Base-by-base conservation (phyloP, 192 early-diverging fungal species). In the Coemansia sp. region DNA sequence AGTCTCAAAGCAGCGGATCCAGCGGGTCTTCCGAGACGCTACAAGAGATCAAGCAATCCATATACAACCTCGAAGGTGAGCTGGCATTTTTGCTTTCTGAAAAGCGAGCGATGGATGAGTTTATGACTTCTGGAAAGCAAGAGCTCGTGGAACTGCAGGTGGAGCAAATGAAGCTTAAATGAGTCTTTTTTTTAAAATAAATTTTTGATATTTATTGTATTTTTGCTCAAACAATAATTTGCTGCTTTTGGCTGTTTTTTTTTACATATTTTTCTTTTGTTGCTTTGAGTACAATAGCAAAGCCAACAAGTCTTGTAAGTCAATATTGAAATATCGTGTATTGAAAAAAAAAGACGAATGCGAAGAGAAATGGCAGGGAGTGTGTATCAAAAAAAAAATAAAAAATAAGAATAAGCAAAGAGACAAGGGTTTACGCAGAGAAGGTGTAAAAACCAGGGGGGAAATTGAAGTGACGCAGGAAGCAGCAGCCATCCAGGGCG, bases 21-120 rank as follows among this genome's bases (percentile, higher is more conserved):
- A 54, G 57, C 12, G 22, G n/a, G 38, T 48, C 45, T 7, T 32
- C 18, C 8, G 69, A 80, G 66, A 61, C 63, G 18, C 28, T 75
- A 56, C 78, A 80, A 56, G 73, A 75, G 0, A 70, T 80, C 49
- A 80, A 80, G 56, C 72, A 80, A 63, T 69, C 78, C 12, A 67
- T 80, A 14, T 75, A 64, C 45, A 69, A 69, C 31, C 72, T 80
- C 18, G 78, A 80, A 36, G 78, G 78, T n/a, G 69, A 75, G 18
- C 40, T 80, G 55, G 63, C 78, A 38, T 72, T 75, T 30, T 56
- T 80, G 66, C 59, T 64, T 51, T 71, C 78, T 0, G 78, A 69
- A 11, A 71, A 75, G 69, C 72, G 73, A 33, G 69, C 73, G 17
- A 75, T 80, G 42, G 78, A 80, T 12, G 73, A 75, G 63, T 80